A percentile compares a stretch with the other conserved stretches of the same genome.
These are phyloP conservation scores for Wickerhamomyces bisporus DNA, from an alignment of 805 yeast genomes.

Conservation along the genomic window DNA sequence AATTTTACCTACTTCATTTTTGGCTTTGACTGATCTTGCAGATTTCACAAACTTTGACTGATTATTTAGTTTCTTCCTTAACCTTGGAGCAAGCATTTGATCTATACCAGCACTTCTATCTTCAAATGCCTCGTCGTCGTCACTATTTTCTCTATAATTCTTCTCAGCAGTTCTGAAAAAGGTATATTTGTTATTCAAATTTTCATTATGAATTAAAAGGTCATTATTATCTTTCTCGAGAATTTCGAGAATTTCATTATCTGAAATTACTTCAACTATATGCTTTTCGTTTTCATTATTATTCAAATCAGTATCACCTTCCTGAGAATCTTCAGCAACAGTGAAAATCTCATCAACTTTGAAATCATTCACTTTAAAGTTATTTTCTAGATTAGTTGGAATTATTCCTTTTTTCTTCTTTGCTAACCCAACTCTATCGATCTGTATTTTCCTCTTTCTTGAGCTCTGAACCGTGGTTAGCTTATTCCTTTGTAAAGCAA, in stretches of 20 bases:
- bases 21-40: too few species aligned
- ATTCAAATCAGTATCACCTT: background rate
- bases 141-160: background rate
- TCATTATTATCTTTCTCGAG: slow-evolving; percentile 1
- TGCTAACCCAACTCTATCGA: slow-evolving; percentile 20
- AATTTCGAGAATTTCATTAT: background rate
- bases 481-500: slow-evolving; percentile 8
- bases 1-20: background rate
- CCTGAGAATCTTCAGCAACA: slow-evolving; percentile 8
- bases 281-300: background rate
- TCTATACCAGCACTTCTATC: slow-evolving; percentile 6
- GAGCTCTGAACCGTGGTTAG: background rate
- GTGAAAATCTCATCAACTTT: slow-evolving; percentile 5
- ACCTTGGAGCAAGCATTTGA: slow-evolving; percentile 10
- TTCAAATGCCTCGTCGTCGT: slow-evolving; percentile 7
- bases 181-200: background rate
- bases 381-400: background rate
- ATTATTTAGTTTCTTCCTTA: slow-evolving; percentile 1
- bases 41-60: too few species aligned
- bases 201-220: slow-evolving; percentile 2
- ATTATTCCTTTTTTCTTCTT: slow-evolving; percentile 9
- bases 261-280: background rate
- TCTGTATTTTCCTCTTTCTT: slow-evolving; percentile 1
- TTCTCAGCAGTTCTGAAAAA: background rate
- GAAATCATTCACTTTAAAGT: background rate